Evolutionary conservation across 139 green algal genomes (phyloP), one percentile per base, ranked within the genome.

Genomic region (Edaphochlamys debaryana): DNA sequence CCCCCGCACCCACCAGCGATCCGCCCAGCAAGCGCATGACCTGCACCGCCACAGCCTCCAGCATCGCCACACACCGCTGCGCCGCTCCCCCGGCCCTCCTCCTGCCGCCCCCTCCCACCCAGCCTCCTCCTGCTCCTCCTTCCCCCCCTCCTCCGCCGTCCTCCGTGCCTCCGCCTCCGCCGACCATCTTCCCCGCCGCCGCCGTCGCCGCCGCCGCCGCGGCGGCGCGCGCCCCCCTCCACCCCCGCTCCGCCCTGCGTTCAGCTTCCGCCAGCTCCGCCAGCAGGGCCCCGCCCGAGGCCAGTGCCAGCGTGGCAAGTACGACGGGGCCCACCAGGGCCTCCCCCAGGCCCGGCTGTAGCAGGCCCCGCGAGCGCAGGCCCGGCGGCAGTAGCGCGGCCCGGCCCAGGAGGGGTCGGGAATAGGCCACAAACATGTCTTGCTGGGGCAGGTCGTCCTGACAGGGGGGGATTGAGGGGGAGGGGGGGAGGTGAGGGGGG

Each of bases 241-340:
- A n/a, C n/a, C n/a, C n/a, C n/a, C n/a, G n/a, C n/a, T n/a, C n/a
- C n/a, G n/a, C n/a, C n/a, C n/a, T n/a, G n/a, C 50, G 50, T 17
- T 17, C 50, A 58, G n/a, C n/a, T n/a, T n/a, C n/a, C 73, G 38
- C 6, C 4, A 9, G 20, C 34, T 4, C 30, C 38, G 27, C 58
- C 38, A 70, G 58, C 38, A 60, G 25, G 34, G 58, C 11, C 29
- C 37, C 38, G 29, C 4, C 56, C 11, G 29, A 1, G 72, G 66
- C 29, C 56, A 80, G 60, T 20, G 22, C 60, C 38, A 82, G 60
- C 7, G 20, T n/a, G 36, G 62, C 75, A 40, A 82, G 9, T 36
- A 79, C 72, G 34, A 79, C 72, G n/a, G 72, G 72, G 22, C 72
- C 72, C 72, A 79, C 72, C 72, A 69, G 54, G 30, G 70, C 70